Base-by-base conservation (phyloP, 305 asterid species). In the Solanum aculeatissimum region DNA sequence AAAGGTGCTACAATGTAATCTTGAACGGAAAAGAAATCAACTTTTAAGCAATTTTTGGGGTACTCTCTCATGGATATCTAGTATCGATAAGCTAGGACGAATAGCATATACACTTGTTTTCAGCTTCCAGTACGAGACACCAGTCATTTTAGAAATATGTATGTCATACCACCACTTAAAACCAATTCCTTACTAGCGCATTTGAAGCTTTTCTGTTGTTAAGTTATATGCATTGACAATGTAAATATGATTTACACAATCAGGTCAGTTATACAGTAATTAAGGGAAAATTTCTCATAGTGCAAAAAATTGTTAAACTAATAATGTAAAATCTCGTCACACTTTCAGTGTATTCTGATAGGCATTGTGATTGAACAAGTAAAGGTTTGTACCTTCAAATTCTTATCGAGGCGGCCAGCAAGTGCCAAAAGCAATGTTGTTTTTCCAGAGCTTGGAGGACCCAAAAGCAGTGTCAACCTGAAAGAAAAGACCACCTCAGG, bases 401-500 rank as follows among this genome's bases (percentile, higher is more conserved):
- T 91, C 63, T 90, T 89, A 81, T 92, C 91, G 70, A 93, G 94
- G 1, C 95, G 93, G 38, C 94, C 97, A 23, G 98, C 97, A 71
- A 94, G 94, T 80, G 98, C 98, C 89, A 94, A 87, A 85, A 93
- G 94, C 91, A 94, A 89, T 29, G 98, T 93, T 21, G 97, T 93
- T 91, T 94, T 93, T 86, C 98, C 97, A 21, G 98, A 94, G 89
- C 97, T 93, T 10, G 97, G 98, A 84, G 97, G 98, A 13, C 98
- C 98, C 84, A 94, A 85, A 90, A 94, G 95, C 83, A 94, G 92
- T 78, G 98, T 94, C 89, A 93, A 83, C 89, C 97, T 94, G 85
- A 58, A 49, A 83, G 14, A 69, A 70, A 88, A 13, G 80, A 85
- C 40, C 81, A 65, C 86, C 62, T 63, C 77, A 58, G 68, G 68